phyloP scores from a whole-genome alignment of 2,329 filamentous ascomycete species.

The Clonostachys byssicola region DNA sequence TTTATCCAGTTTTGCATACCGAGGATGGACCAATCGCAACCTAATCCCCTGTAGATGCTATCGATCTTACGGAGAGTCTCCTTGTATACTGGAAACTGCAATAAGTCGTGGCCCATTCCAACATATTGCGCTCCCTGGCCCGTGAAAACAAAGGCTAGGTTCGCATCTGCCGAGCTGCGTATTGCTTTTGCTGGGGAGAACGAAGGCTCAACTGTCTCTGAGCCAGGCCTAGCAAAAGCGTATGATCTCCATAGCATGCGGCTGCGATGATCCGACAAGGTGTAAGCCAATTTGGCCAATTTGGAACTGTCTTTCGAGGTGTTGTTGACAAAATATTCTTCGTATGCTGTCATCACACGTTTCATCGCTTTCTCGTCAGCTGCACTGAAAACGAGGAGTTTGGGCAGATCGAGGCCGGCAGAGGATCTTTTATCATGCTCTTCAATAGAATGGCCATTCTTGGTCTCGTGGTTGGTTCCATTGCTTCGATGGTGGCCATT shows the following conservation, averaged over 20 bases:
- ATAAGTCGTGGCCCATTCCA: conserved; percentile 8
- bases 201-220: conserved; percentile 16
- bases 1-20: background rate
- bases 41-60: background rate
- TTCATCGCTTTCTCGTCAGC: background rate
- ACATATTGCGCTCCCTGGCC: conserved; percentile 16
- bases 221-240: conserved; percentile 33
- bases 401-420: background rate
- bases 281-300: conserved; percentile 8
- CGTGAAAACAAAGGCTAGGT: conserved; percentile 10
- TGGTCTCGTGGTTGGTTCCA: background rate
- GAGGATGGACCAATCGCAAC: background rate
- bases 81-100: background rate
- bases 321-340: background rate
- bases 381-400: conserved; percentile 1
- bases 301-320: background rate
- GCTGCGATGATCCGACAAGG: conserved; percentile 6
- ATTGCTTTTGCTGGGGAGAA: conserved; percentile 2
- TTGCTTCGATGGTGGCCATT: background rate
- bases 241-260: conserved; percentile 6
- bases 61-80: background rate
- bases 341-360: background rate
- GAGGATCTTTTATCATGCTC: no score
- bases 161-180: background rate
- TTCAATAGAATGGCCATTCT: background rate